phyloP scores from a whole-genome alignment of 2,329 filamentous ascomycete species.

The Chrysoporthe puriensis region DNA sequence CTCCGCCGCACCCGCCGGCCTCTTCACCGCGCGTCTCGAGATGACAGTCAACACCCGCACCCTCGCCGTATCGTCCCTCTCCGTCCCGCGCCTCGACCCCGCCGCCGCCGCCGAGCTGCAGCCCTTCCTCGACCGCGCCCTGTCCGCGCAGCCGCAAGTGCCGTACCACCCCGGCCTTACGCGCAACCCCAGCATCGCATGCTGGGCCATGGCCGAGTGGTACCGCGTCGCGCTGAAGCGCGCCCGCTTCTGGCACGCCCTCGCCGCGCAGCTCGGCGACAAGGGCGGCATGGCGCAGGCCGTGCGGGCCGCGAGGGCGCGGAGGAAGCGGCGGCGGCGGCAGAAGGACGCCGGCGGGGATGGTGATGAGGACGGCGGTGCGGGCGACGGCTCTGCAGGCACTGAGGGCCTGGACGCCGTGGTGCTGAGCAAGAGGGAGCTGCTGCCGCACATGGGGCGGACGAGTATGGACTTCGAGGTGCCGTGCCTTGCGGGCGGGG shows the following conservation, averaged over 20 bases:
- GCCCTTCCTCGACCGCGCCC: slow-evolving; percentile 52
- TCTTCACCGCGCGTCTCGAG: slow-evolving; percentile 62
- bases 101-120: slow-evolving; percentile 62
- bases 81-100: slow-evolving; percentile 59
- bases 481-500: slow-evolving; percentile 40
- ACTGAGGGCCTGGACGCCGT: slow-evolving; percentile 14
- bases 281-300: slow-evolving; percentile 39
- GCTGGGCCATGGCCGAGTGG: slow-evolving; percentile 73
- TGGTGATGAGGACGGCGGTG: slow-evolving; percentile 31
- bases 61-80: slow-evolving; percentile 55
- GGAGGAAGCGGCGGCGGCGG: slow-evolving; percentile 31
- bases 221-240: slow-evolving; percentile 62
- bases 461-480: slow-evolving; percentile 56
- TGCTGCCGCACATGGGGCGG: slow-evolving; percentile 59
- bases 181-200: slow-evolving; percentile 61
- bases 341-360: slow-evolving; percentile 18
- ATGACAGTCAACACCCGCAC: slow-evolving; percentile 61
- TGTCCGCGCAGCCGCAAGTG: slow-evolving; percentile 33
- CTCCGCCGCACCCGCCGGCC: slow-evolving; percentile 49
- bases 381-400: slow-evolving; percentile 22
- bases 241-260: slow-evolving; percentile 64
- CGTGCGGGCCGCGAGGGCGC: slow-evolving; percentile 38
- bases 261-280: slow-evolving; percentile 52
- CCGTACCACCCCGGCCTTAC: slow-evolving; percentile 46
- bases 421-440: slow-evolving; percentile 41